Conservation (phyloP, 225 moss, liverwort and hornwort species). For the Thuidium tamariscinum region DNA sequence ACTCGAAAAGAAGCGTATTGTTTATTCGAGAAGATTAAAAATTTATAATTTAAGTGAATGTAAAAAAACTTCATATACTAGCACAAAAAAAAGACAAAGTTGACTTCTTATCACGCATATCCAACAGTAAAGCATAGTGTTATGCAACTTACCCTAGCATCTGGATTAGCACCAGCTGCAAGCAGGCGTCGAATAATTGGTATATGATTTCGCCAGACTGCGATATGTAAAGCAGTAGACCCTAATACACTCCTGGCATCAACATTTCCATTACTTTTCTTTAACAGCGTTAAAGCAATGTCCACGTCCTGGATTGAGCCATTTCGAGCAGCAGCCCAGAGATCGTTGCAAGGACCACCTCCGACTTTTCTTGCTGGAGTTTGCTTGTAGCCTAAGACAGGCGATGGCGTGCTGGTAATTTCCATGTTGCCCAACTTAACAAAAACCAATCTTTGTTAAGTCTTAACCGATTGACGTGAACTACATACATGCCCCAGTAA, state of each 20-base stretch:
- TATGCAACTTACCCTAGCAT: slow-evolving; percentile 50
- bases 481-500: neutral
- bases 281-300: slow-evolving; percentile 36
- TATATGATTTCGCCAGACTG: slow-evolving; percentile 93
- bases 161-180: slow-evolving; percentile 88
- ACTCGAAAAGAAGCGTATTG: neutral
- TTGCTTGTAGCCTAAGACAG: slow-evolving; percentile 18
- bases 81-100: neutral
- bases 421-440: slow-evolving; percentile 21
- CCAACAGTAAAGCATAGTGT: neutral
- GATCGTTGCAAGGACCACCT: slow-evolving; percentile 26
- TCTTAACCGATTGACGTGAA: neutral
- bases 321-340: slow-evolving; percentile 70
- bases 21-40: neutral
- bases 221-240: slow-evolving; percentile 77
- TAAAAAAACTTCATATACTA: neutral
- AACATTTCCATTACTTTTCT: slow-evolving; percentile 64
- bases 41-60: neutral
- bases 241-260: slow-evolving; percentile 72
- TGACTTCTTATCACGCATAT: neutral
- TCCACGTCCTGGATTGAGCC: slow-evolving; percentile 79
- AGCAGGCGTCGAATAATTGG: slow-evolving; percentile 75
- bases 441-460: neutral
- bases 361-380: slow-evolving; percentile 19
- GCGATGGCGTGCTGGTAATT: neutral